Base-by-base conservation (phyloP, 2,329 filamentous ascomycete species). In the Ophiostoma perfectum region DNA sequence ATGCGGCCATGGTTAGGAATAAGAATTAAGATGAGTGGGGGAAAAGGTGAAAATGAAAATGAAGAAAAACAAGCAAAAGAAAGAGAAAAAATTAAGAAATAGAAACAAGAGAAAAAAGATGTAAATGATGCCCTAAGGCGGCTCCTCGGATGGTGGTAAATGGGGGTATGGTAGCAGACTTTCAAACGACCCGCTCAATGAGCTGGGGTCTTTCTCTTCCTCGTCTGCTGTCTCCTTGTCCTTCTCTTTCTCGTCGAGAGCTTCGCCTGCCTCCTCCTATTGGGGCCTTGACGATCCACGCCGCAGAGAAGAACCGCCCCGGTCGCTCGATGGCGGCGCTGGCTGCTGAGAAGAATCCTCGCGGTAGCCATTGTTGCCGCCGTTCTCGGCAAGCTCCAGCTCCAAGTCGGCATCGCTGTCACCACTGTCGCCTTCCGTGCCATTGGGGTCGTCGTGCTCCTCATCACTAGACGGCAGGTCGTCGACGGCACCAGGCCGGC, bases 391-490 rank as follows among this genome's bases (percentile, higher is more conserved):
- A n/a, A 70, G 66, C 55, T 70, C 72, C 2, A 67, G 62, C 0
- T 72, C 72, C 2, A 67, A 58, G 0, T 72, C 72, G 2, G 71
- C 70, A 0, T 65, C 66, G 8, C 55, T 60, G n/a, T 69, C 67
- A 5, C 63, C 45, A 14, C 64, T 62, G n/a, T 66, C 64, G 36
- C 38, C 44, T 1, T 27, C 55, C 12, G 14, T 55, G 8, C 41
- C 60, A 14, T 44, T 52, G 27, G 12, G n/a, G 7, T 63, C 65
- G n/a, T 65, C 66, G 3, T 68, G 67, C 11, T 71, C 71, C 0
- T 71, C 71, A 60, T 72, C 72, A 49, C 72, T 72, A 52, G 69
- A 70, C 27, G 62, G 66, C 12, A 70, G 49, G 9, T 71, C 70
- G 14, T 68, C 67, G 16, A 68, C 55, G 2, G 64, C 45, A 1